Base-by-base conservation (phyloP, 2,329 filamentous ascomycete species). In the Hypomyces rosellus region DNA sequence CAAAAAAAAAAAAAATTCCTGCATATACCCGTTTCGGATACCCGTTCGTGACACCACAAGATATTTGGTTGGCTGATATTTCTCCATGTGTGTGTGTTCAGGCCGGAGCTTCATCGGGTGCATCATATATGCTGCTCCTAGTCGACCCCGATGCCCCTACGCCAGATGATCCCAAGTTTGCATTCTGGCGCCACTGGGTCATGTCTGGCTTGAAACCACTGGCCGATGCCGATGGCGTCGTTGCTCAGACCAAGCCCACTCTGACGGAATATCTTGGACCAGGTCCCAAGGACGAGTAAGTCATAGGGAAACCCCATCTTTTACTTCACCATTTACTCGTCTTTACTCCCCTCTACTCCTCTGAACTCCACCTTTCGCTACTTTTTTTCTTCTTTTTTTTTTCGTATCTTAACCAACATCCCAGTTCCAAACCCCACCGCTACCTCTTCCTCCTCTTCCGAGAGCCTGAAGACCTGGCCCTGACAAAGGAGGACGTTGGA, bases 161-260 rank as follows among this genome's bases (percentile, higher is more conserved):
- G 0, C 77, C 77, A 0, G 73, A 76, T 34, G 73, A 80, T 46
- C 75, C 74, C 5, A 78, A 75, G 57, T 79, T 76, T 57, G 73
- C 75, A 0, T 78, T 75, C 57, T 80, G 76, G 75, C 66, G 76
- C 16, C 77, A 80, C 56, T 80, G 74, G 74, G 67, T 80, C 22
- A 60, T 78, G 1, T 61, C 67, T 4, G 71, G 72, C 0, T 42
- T 75, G 46, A 65, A 64, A 49, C 66, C 71, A 2, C 37, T 61
- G 40, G 50, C 55, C 22, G 56, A 50, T 2, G 57, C 55, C 1
- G 55, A 55, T 11, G 58, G 50, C 2, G 56, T 58, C 2, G 61
- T 61, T 5, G 62, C 58, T 1, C 53, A 63, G 54, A 62, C 63
- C 8, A 65, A 66, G 51, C 60, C 59, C 34, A 60, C 66, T 12